These are phyloP conservation scores for Eutrema heterophyllum DNA, from an alignment of 345 rosid genomes.

Conservation along the genomic window DNA sequence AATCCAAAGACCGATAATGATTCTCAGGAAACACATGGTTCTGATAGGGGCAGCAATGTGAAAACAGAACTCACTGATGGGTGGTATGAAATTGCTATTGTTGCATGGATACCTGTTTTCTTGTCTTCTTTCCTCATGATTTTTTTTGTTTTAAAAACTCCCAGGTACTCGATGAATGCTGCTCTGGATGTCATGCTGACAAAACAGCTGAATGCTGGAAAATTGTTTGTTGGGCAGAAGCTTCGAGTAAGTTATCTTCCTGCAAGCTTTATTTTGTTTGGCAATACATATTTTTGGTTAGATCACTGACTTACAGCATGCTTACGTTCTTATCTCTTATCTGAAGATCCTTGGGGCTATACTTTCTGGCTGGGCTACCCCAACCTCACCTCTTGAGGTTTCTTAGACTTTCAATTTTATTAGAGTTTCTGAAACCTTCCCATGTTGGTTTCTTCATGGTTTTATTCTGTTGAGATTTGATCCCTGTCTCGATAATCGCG, in stretches of 20 bases:
- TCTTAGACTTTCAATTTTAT: conserved; percentile 20
- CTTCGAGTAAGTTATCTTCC: conserved; percentile 53
- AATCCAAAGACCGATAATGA: conserved; percentile 31
- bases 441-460: conserved; percentile 8
- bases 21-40: no score
- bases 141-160: background rate
- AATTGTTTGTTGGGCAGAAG: conserved; percentile 84
- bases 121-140: conserved; percentile 17
- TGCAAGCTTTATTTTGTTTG: conserved; percentile 3
- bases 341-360: conserved; percentile 83
- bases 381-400: conserved; percentile 89
- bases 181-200: conserved; percentile 59
- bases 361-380: conserved; percentile 76
- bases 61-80: conserved; percentile 89
- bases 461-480: no score
- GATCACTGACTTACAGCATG: conserved; percentile 8
- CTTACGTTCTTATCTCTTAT: conserved; percentile 32
- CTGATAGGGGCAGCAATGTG: conserved; percentile 35
- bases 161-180: conserved; percentile 83
- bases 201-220: conserved; percentile 62
- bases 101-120: background rate
- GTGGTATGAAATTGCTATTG: conserved; percentile 56
- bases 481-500: no score
- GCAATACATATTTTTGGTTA: background rate
- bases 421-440: conserved; percentile 11